Evolutionary conservation across 441 rosid genomes (phyloP), one percentile per base, ranked within the genome.

Genomic region (Bruguiera hainesii): DNA sequence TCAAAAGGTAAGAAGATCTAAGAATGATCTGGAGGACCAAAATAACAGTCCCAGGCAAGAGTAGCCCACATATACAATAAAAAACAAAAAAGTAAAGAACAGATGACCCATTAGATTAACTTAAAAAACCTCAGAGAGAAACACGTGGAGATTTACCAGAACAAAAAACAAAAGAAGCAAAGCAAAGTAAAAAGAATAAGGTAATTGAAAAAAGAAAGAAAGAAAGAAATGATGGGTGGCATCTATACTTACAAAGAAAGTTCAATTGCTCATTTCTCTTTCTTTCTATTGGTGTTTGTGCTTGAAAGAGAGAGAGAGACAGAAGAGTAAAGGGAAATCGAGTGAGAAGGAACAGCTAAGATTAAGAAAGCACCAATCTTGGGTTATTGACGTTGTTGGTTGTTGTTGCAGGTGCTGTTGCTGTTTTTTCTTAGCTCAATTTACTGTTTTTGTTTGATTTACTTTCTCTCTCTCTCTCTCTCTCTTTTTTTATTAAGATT

Each of bases 1-100:
- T 78, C 84, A 73, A 68, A 75, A 64, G 63, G 28, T 30, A 68
- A 50, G 76, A 73, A 78, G 91, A 82, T 84, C 84, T 70, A 73
- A 78, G 67, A 71, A 69, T 78, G 85, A 79, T 80, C 86, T 69
- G 63, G 26, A 65, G 51, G 75, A 65, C 71, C 78, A 72, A 62
- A n/a, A 37, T 20, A 74, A 52, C 76, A 71, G 66, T 66, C 50
- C 33, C 74, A 60, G 68, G 2, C 49, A 7, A 66, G 37, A 13
- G 48, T 42, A 42, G 48, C 48, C 16, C 18, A 60, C 64, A 48
- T 56, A 35, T 72, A 56, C 58, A 60, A 62, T 72, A 70, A 65
- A 60, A 33, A 42, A 61, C 56, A 25, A 70, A 21, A 57, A 66
- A 60, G 25, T 16, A 39, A 56, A 4, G 23, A 72, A 60, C 46